A percentile compares a stretch with the other conserved stretches of the same genome.
Evolutionary conservation across 2,329 filamentous ascomycete species (phyloP).

Genomic region (Colletotrichum navitas): DNA sequence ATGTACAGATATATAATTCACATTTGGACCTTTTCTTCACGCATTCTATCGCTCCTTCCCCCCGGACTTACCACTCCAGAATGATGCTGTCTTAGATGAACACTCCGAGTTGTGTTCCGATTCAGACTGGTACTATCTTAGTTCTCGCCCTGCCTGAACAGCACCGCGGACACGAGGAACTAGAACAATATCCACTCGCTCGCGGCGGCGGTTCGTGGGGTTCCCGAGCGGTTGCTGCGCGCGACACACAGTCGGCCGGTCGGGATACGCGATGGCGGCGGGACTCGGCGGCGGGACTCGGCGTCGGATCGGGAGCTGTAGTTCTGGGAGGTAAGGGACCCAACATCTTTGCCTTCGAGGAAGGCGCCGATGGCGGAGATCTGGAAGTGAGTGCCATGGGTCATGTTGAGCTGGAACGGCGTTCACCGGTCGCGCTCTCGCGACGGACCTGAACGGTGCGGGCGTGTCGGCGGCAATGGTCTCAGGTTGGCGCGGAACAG

Average conservation of each 20-base stretch:
- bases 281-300: slow-evolving; percentile 50
- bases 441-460: slow-evolving; percentile 53
- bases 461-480: not conserved
- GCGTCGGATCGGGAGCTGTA: slow-evolving; percentile 61
- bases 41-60: no score
- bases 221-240: slow-evolving; percentile 52
- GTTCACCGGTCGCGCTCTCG: slow-evolving; percentile 62
- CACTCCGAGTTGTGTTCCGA: slow-evolving; percentile 47
- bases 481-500: not conserved
- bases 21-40: not conserved
- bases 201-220: slow-evolving; percentile 50
- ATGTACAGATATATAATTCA: slow-evolving; percentile 1
- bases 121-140: slow-evolving; percentile 46
- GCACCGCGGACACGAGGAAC: slow-evolving; percentile 47
- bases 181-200: slow-evolving; percentile 63
- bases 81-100: slow-evolving; percentile 49
- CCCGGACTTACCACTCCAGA: slow-evolving; percentile 45
- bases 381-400: slow-evolving; percentile 64
- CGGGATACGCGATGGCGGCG: no score
- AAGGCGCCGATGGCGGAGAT: slow-evolving; percentile 52
- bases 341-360: slow-evolving; percentile 56
- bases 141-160: slow-evolving; percentile 45
- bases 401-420: slow-evolving; percentile 65
- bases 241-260: no score
- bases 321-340: slow-evolving; percentile 56